phyloP scores from a whole-genome alignment of 192 early-diverging fungal genomes.

The Jimgerdemannia flammicorona region DNA sequence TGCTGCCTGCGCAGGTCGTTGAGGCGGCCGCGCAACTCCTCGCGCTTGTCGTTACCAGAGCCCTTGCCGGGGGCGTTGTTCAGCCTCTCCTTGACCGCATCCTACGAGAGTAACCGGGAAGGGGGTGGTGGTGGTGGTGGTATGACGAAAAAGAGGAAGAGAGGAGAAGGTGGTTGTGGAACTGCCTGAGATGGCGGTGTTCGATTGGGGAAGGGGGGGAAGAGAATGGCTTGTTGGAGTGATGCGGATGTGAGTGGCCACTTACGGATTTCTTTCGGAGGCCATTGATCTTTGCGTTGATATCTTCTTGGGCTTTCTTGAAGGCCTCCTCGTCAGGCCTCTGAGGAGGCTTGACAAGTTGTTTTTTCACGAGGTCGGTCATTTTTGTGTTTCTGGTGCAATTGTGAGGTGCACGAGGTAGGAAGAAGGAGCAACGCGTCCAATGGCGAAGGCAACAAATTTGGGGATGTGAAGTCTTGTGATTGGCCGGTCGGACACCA shows the following conservation, averaged over 20 bases:
- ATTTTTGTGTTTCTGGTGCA: neutral
- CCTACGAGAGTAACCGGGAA: neutral
- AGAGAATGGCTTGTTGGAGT: no score
- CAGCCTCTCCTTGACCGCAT: neutral
- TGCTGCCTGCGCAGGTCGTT: conserved; percentile 2
- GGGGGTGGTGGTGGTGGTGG: neutral
- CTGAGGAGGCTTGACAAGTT: neutral
- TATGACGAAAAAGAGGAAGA: neutral
- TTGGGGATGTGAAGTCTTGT: neutral
- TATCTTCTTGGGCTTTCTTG: neutral
- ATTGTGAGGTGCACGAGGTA: neutral
- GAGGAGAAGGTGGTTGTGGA: neutral
- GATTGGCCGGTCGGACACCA: no score
- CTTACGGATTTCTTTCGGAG: neutral
- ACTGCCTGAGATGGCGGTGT: neutral
- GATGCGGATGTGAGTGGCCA: neutral
- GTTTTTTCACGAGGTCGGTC: neutral
- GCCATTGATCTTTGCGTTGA: neutral
- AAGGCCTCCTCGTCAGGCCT: neutral
- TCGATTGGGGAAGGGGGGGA: neutral
- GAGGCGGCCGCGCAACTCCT: neutral
- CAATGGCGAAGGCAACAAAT: neutral
- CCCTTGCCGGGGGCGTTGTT: neutral
- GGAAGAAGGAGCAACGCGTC: neutral
- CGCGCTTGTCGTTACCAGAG: conserved; percentile 1